phyloP scores from a whole-genome alignment of 163 green algal genomes.

The Scenedesmus sp. region DNA sequence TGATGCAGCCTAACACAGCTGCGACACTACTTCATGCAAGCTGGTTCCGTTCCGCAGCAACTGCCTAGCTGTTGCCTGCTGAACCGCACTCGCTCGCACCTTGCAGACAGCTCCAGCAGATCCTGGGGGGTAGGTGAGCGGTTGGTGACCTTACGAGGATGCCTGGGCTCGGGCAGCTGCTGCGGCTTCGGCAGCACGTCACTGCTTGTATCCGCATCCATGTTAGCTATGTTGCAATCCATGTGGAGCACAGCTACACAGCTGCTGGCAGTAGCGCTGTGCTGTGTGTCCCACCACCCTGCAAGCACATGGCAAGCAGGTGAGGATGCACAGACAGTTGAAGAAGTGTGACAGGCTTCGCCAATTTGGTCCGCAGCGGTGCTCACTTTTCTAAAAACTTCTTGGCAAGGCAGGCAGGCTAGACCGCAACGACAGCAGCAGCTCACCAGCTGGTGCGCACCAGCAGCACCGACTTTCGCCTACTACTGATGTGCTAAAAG shows the following conservation, averaged over 20 bases:
- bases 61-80: not conserved
- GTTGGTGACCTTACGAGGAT: constrained; percentile 29
- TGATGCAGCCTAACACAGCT: too few relatives aligned
- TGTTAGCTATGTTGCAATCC: not conserved
- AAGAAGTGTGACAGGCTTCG: not conserved
- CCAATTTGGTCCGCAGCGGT: not conserved
- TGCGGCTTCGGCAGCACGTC: not conserved
- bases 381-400: too few relatives aligned
- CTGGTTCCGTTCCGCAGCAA: too few relatives aligned
- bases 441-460: not conserved
- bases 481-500: not conserved
- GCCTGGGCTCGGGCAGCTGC: not conserved
- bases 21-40: too few relatives aligned
- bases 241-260: not conserved
- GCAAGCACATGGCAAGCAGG: not conserved
- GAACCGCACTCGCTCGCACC: not conserved
- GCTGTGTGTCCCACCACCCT: not conserved
- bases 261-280: not conserved
- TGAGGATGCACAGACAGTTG: not conserved
- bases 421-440: not conserved
- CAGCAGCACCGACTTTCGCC: not conserved
- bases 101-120: constrained; percentile 43
- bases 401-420: not conserved
- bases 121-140: constrained; percentile 48
- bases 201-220: not conserved